phyloP scores from a whole-genome alignment of 2,329 filamentous ascomycete species.

The Aspergillus ruber region DNA sequence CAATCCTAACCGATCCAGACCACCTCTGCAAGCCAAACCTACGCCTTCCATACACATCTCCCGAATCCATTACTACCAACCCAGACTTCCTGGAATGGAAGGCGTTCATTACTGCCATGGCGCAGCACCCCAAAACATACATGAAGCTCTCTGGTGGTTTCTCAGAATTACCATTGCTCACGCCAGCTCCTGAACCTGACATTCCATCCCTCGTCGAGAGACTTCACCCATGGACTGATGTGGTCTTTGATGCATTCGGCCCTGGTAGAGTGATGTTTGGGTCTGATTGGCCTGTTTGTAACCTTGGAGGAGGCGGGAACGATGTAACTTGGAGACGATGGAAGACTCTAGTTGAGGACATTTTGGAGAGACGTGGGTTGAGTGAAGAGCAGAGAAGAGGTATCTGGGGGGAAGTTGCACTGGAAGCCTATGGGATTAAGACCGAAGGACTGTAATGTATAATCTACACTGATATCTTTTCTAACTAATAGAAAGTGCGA shows the following conservation, averaged over 20 bases:
- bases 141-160: constrained; percentile 90
- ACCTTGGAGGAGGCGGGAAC: constrained; percentile 53
- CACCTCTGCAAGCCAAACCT: constrained; percentile 87
- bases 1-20: constrained; percentile 46
- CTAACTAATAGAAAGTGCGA: neutral
- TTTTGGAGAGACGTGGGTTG: constrained; percentile 50
- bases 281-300: constrained; percentile 91
- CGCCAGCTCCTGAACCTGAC: constrained; percentile 12
- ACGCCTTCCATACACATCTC: constrained; percentile 48
- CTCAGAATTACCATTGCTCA: constrained; percentile 61
- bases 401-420: constrained; percentile 68
- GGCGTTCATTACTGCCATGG: constrained; percentile 60
- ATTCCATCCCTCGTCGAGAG: constrained; percentile 44
- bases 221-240: constrained; percentile 64
- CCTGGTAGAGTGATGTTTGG: constrained; percentile 75
- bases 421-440: constrained; percentile 56
- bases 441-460: constrained; percentile 7
- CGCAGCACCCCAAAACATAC: constrained; percentile 60
- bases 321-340: constrained; percentile 67
- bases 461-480: neutral
- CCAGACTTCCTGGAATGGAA: constrained; percentile 64
- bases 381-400: constrained; percentile 55
- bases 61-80: constrained; percentile 33
- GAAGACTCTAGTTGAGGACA: constrained; percentile 61
- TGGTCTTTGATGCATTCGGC: constrained; percentile 67